A percentile compares a stretch with the other conserved stretches of the same genome.
Evolutionary conservation across 768 basidiomycete genomes (phyloP).

Genomic region (Leucocoprinus birnbaumii): DNA sequence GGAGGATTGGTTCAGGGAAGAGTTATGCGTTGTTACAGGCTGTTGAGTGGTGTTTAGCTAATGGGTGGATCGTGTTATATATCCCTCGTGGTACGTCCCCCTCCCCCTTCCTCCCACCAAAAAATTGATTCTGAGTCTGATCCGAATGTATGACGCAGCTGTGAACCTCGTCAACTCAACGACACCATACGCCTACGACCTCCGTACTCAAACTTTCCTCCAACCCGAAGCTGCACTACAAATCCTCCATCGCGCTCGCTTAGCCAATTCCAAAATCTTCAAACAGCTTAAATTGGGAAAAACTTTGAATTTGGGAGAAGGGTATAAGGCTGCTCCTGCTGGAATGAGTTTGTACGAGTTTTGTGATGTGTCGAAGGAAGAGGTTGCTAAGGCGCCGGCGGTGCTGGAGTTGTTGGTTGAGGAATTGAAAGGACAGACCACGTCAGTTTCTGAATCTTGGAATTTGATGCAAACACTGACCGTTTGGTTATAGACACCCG

Average conservation of each 20-base stretch:
- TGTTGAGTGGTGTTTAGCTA: conserved; percentile 59
- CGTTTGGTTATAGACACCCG: conserved; percentile 73
- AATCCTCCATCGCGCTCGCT: conserved; percentile 57
- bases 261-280: conserved; percentile 52
- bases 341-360: conserved; percentile 55
- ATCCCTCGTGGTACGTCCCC: conserved; percentile 65
- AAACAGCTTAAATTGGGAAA: conserved; percentile 35
- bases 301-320: conserved; percentile 41
- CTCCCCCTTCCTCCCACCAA: too few species aligned
- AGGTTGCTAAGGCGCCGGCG: conserved; percentile 42
- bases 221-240: conserved; percentile 67
- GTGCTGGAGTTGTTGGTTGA: conserved; percentile 58
- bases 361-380: conserved; percentile 52
- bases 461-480: too few species aligned
- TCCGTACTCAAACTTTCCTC: conserved; percentile 72
- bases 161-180: conserved; percentile 68
- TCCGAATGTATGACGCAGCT: conserved; percentile 18
- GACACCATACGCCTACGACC: conserved; percentile 69
- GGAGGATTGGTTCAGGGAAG: conserved; percentile 77
- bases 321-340: conserved; percentile 43
- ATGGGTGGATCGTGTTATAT: conserved; percentile 82
- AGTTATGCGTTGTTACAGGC: conserved; percentile 76
- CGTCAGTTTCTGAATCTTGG: conserved; percentile 41
- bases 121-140: too few species aligned
- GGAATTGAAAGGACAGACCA: conserved; percentile 60